Evolutionary conservation across 2,329 filamentous ascomycete species (phyloP), one percentile per base, ranked within the genome.

Genomic region (Pezicula rhizophila): DNA sequence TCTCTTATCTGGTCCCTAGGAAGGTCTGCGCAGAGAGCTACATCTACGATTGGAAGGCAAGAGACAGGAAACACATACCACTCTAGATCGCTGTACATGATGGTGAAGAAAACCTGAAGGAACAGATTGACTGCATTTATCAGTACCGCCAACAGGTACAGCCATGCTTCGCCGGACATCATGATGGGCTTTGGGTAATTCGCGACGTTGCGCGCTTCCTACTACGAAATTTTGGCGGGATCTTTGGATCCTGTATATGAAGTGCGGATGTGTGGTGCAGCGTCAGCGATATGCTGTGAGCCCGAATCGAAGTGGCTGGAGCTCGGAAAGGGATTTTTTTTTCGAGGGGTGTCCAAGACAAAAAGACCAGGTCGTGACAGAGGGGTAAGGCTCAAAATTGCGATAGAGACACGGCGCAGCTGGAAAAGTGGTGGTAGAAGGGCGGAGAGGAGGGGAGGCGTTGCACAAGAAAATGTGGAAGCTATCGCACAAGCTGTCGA

Each of bases 51-150:
- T 39, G 23, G 31, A 26, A 8, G 26, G 26, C 5, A 7, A 23
- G 17, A 8, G 25, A 25, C 6, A 14, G 5, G 20, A 26, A 20
- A 26, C 7, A 11, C 17, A 66, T 76, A 95, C 91, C 93, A 99
- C 86, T 99, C 93, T 65, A 99, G 75, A 79, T 99, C 93, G 72
- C 89, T 96, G 76, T 97, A 99, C 95, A 99, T 99, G 68, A 99
- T 99, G 51, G 93, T 99, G 77, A 99, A 99, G 81, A 99, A 99
- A 64, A 99, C 93, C 77, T 99, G 95, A 50, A 99, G 80, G 74
- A 99, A 99, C 66, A 99, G 82, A 79, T 99, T 99, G 82, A 99
- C 91, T 76, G 93, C 93, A 77, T 99, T 99, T 78, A 99, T 95
- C 69, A 99, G 81, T 72, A 99, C 95, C 74, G 92, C 85, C 73